phyloP scores from a whole-genome alignment of 129 eudicot species.

The Silybum marianum region DNA sequence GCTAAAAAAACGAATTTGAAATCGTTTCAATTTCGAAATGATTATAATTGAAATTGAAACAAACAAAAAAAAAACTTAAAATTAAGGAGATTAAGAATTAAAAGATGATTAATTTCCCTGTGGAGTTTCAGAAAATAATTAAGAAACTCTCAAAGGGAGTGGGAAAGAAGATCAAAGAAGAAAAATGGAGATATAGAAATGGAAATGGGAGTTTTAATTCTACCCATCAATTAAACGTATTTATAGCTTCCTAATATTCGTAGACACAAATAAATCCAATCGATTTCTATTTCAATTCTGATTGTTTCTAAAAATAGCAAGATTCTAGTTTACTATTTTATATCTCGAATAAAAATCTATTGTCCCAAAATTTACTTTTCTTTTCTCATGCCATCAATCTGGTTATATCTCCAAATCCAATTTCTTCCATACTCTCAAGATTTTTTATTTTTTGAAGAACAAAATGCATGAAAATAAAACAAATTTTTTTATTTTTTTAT shows the following conservation, averaged over 20 bases:
- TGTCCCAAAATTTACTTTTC: background rate
- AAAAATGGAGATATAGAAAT: constrained; percentile 21
- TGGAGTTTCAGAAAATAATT: constrained; percentile 30
- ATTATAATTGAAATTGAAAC: background rate
- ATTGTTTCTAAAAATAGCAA: background rate
- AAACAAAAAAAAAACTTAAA: background rate
- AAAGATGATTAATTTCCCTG: constrained; percentile 21
- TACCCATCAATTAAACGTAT: constrained; percentile 26
- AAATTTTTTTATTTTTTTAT: no score
- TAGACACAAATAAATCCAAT: background rate
- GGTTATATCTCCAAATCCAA: no score
- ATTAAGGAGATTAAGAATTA: constrained; percentile 4
- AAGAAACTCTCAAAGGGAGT: constrained; percentile 39
- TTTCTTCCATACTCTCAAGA: no score
- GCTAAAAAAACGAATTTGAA: background rate
- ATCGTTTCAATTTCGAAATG: background rate
- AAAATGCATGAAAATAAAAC: background rate
- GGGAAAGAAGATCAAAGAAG: constrained; percentile 21
- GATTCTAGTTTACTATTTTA: background rate
- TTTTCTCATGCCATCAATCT: background rate
- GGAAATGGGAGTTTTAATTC: constrained; percentile 20
- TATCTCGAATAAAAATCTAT: no score
- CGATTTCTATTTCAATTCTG: background rate
- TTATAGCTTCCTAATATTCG: constrained; percentile 20
- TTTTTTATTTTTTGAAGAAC: background rate